A percentile compares a stretch with the other conserved stretches of the same genome.
Conservation (phyloP, 768 basidiomycete species). For the Amyloporia xantha region DNA sequence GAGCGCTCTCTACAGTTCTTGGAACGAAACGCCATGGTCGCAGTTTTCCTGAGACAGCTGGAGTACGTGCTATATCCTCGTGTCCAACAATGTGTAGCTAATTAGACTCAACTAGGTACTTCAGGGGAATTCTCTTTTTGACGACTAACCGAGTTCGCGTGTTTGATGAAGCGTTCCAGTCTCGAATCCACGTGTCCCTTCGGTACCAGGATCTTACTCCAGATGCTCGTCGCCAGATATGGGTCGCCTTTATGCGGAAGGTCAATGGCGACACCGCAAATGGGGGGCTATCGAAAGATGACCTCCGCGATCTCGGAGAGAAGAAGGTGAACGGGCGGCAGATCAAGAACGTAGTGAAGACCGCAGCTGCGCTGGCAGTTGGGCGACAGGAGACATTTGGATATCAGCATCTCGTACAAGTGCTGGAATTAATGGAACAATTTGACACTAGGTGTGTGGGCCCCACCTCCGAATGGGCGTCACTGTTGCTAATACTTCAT, state of each 20-base stretch:
- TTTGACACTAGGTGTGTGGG: conserved; percentile 30
- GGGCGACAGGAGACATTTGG: conserved; percentile 40
- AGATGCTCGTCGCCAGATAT: conserved; percentile 51
- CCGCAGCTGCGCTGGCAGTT: conserved; percentile 53
- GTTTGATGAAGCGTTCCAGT: conserved; percentile 32
- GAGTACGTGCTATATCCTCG: conserved; percentile 15
- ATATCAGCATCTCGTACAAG: conserved; percentile 48
- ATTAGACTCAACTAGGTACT: conserved; percentile 17
- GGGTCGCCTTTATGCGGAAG: conserved; percentile 53
- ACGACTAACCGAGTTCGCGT: conserved; percentile 34
- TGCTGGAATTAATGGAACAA: conserved; percentile 56
- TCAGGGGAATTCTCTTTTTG: conserved; percentile 33
- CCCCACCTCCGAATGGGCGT: not conserved
- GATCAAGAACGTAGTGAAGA: conserved; percentile 65
- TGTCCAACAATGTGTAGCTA: no score
- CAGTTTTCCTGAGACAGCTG: conserved; percentile 37
- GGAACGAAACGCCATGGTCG: conserved; percentile 66
- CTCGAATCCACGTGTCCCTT: conserved; percentile 31
- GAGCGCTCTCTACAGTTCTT: conserved; percentile 58
- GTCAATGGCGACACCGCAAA: conserved; percentile 19
- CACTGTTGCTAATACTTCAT: not conserved
- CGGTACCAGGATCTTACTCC: conserved; percentile 54
- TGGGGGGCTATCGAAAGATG: conserved; percentile 30
- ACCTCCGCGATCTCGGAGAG: conserved; percentile 41
- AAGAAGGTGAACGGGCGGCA: conserved; percentile 56